A percentile compares a stretch with the other conserved stretches of the same genome.
These are phyloP conservation scores for Malbranchea zuffiana DNA, from an alignment of 2,329 filamentous ascomycete species.

Conservation along the genomic window DNA sequence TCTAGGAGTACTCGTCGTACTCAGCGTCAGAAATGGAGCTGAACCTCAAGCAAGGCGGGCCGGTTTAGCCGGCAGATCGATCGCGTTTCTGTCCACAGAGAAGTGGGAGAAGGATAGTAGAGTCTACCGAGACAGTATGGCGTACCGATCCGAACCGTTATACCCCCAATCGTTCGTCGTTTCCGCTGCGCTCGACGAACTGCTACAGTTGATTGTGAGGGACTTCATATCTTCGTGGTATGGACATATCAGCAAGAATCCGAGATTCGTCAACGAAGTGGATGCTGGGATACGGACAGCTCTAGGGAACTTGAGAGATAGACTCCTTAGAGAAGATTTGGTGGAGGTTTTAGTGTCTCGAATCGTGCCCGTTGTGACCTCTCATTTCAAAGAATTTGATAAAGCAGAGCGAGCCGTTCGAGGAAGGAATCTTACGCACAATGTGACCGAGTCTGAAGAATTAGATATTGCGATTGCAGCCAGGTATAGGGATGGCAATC, in stretches of 20 bases:
- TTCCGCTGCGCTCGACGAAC: slow-evolving; percentile 65
- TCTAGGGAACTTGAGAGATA: slow-evolving; percentile 58
- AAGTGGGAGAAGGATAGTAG: slow-evolving; percentile 62
- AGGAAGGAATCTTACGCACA: slow-evolving; percentile 76
- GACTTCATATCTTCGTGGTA: slow-evolving; percentile 92
- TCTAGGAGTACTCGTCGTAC: slow-evolving; percentile 49
- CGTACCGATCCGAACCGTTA: slow-evolving; percentile 58
- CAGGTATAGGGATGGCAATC: slow-evolving; percentile 77
- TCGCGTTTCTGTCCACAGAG: slow-evolving; percentile 50
- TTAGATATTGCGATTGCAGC: slow-evolving; percentile 89
- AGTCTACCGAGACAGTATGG: slow-evolving; percentile 53
- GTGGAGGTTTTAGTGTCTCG: slow-evolving; percentile 72
- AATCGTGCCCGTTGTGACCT: slow-evolving; percentile 76
- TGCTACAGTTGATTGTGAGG: slow-evolving; percentile 64
- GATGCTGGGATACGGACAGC: slow-evolving; percentile 68
- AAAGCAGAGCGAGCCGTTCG: slow-evolving; percentile 78
- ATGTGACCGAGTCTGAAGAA: slow-evolving; percentile 92
- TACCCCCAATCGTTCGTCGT: slow-evolving; percentile 66
- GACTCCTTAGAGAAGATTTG: slow-evolving; percentile 64
- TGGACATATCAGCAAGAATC: slow-evolving; percentile 66
- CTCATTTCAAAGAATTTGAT: slow-evolving; percentile 81
- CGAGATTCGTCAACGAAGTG: slow-evolving; percentile 73
- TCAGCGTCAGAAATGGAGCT: slow-evolving; percentile 41
- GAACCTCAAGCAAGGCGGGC: slow-evolving; percentile 36
- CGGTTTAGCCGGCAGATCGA: slow-evolving; percentile 17